Evolutionary conservation across 805 yeast genomes (phyloP), one percentile per base, ranked within the genome.

Genomic region (Ogataea pilisensis): DNA sequence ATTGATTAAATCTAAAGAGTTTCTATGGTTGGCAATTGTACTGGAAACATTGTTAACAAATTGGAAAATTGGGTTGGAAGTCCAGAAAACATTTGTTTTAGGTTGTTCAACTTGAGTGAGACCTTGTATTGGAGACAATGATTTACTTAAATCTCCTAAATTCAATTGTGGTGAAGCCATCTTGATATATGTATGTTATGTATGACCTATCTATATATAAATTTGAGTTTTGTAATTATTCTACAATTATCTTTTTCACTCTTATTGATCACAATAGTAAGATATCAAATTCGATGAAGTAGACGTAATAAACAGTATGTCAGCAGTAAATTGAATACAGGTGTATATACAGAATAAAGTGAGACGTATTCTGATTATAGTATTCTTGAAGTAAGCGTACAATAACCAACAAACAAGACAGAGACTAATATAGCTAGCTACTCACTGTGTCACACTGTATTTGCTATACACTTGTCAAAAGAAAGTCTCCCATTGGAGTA

Each of bases 1-100:
- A 69, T 89, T 87, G 55, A 78, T 69, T 63, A 93, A 78, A 42
- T 89, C 88, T 51, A 90, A 73, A 7, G 91, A 78, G 46, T 77
- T 73, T 64, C 98, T 81, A 65, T 89, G 95, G 53, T 80, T 82
- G 47, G 79, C 67, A 46, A 89, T 73, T 51, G 80, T 76, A 56
- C 69, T 75, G 64, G 86, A 84, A 47, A 82, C 85, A 58, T 84
- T 85, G 61, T 85, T 80, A 54, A 85, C 70, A 67, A 81, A 87
- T 43, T 85, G 78, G 59, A 84, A 84, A 35, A 87, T 76, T 38
- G 96, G 95, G 67, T 85, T 85, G 32, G 88, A 76, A 5, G 87
- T 76, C 91, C 90, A 84, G 60, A 85, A 78, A 11, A 76, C 75
- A 43, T 73, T 62, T 35, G 70, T 72, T 50, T 73, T 72, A 39